Evolutionary conservation across 1,139 yeast species (phyloP).

Genomic region (Candida tropicalis): DNA sequence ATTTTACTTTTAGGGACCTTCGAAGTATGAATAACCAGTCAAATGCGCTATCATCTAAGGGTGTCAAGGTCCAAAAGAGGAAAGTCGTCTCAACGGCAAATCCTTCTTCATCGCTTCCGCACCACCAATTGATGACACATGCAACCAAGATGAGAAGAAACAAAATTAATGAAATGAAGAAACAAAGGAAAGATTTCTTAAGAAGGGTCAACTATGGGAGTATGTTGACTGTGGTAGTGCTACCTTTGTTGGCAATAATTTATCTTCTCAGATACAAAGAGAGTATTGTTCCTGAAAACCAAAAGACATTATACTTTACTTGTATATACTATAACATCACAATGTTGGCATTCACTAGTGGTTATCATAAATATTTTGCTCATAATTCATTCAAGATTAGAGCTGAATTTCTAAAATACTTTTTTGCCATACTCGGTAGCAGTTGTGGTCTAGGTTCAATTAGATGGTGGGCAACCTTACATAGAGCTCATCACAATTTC

Average conservation of each 20-base stretch:
- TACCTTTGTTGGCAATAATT: constrained; percentile 30
- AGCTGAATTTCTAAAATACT: constrained; percentile 35
- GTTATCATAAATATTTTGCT: constrained; percentile 52
- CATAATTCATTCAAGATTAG: constrained; percentile 56
- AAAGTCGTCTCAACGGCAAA: constrained; percentile 15
- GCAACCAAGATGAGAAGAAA: constrained; percentile 16
- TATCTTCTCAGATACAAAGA: constrained; percentile 23
- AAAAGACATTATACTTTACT: constrained; percentile 33
- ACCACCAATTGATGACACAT: constrained; percentile 15
- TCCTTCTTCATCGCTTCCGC: constrained; percentile 5
- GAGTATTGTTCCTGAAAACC: constrained; percentile 27
- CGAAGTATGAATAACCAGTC: background rate
- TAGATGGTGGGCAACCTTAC: constrained; percentile 65
- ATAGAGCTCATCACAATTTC: constrained; percentile 69
- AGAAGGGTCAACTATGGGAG: constrained; percentile 36
- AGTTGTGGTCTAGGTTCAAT: constrained; percentile 66
- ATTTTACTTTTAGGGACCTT: too few relatives aligned
- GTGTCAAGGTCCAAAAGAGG: constrained; percentile 24
- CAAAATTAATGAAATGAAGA: constrained; percentile 29
- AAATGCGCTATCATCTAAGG: constrained; percentile 3
- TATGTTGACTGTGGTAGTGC: constrained; percentile 33
- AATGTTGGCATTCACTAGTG: constrained; percentile 42
- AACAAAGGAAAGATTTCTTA: constrained; percentile 35
- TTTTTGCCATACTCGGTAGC: constrained; percentile 56
- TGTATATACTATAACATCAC: constrained; percentile 41